Evolutionary conservation across 2,329 filamentous ascomycete species (phyloP), one percentile per base, ranked within the genome.

Genomic region (Xylariaceae sp.): DNA sequence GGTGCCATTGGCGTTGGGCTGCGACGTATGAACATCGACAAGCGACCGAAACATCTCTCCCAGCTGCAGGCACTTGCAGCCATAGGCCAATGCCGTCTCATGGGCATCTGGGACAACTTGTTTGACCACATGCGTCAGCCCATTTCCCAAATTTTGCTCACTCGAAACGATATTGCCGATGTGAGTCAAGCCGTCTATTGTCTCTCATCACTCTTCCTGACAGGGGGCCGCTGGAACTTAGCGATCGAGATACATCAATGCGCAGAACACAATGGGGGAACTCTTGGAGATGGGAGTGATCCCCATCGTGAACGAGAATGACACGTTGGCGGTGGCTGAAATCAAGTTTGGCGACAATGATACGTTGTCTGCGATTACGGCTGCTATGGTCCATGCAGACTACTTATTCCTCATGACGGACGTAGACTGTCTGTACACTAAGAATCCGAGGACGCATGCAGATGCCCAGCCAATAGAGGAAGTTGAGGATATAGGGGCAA

Each of bases 271-370:
- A 0, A 89, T 99, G 66, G 81, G 83, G 45, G 90, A 96, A 68
- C 78, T 97, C 42, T 75, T 99, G 15, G 85, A 91, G 62, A 94
- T 96, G 86, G 91, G 91, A 2, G 92, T 97, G 22, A 95, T 99
- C 55, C 94, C 94, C 10, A 96, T 99, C 62, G 94, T 99, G 56
- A 99, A 99, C 64, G 94, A 99, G 72, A 99, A 99, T 69, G 94
- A 99, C 68, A 99, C 94, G 2, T 75, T 99, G 47, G 90, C 91
- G 19, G 94, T 99, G 57, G 89, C 92, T 40, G 94, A 99, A 78
- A 99, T 99, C 73, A 97, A 97, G 75, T 99, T 99, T 66, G 94
- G 94, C 58, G 94, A 99, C 75, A 99, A 99, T 62, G 94, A 99
- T 69, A 99, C 94, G 1, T 77, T 99, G 42, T 96, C 90, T 11